Base-by-base conservation (phyloP, 768 basidiomycete species). In the Tulasnella sp. region DNA sequence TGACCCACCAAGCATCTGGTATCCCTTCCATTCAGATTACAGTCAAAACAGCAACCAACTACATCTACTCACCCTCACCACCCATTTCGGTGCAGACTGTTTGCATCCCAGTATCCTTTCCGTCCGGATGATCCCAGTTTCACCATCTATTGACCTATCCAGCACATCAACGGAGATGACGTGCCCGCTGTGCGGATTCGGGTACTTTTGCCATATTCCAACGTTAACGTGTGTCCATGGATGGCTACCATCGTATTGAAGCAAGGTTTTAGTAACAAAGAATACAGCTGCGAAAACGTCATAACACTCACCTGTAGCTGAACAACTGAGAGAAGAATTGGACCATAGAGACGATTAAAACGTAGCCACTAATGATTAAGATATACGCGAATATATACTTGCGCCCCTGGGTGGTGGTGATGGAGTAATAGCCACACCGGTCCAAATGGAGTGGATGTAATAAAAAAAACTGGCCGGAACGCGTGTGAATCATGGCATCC, bases 171-270 rank as follows among this genome's bases (percentile, higher is more conserved):
- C 75, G 57, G 83, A 84, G 58, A 88, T 71, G 58, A 90, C 88
- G 64, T 90, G 88, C 20, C 83, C 76, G 67, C 87, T 89, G 61
- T 84, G 84, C 47, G 89, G 83, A 64, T 93, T 93, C 45, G 91
- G 91, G 66, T 95, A 95, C 73, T 95, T 95, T 58, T 83, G 81
- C 83, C 88, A 91, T 74, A 93, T 85, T 57, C 85, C 86, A 62
- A 84, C 81, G 56, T 90, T 79, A 58, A 92, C 88, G 69, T 89
- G 87, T 54, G 80, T 74, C 82, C 90, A 92, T 35, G 88, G 75
- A 62, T 90, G 87, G 56, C 90, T 95, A 42, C 13, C 58, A 43
- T 45, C 20, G 48, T 44, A 35, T 28, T 47, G 28, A 55, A 48
- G 39, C 34, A 58, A 19, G 45, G 37, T 39, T 37, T 59, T 51